Conservation (phyloP, 352 stramenopile genomes). For the Phytophthora europaea region DNA sequence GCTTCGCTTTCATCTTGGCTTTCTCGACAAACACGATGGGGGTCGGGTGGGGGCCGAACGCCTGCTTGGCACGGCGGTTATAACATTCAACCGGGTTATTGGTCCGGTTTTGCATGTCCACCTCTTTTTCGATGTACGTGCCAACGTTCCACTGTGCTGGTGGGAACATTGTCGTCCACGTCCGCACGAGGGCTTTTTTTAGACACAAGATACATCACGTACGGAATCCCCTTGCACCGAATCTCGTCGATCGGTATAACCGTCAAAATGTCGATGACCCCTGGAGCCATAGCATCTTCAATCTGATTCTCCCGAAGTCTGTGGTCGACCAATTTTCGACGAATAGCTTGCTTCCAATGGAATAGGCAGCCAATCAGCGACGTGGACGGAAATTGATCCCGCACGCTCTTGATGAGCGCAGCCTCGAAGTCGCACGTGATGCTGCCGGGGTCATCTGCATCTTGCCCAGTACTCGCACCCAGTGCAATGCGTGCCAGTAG, state of each 20-base stretch:
- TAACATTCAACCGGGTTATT: slow-evolving; percentile 20
- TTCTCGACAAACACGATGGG: slow-evolving; percentile 6
- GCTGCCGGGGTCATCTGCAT: slow-evolving; percentile 15
- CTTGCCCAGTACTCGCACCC: slow-evolving; percentile 9
- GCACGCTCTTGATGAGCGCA: neutral
- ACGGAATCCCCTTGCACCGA: slow-evolving; percentile 7
- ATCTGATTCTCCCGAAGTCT: slow-evolving; percentile 7
- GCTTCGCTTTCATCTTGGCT: neutral
- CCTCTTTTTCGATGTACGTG: neutral
- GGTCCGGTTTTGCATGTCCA: slow-evolving; percentile 9
- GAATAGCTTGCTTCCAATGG: slow-evolving; percentile 12
- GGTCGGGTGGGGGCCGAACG: neutral
- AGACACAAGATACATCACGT: slow-evolving; percentile 12
- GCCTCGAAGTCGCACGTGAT: slow-evolving; percentile 12
- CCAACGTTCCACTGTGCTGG: neutral
- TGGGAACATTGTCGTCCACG: slow-evolving; percentile 1
- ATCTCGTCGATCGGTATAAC: slow-evolving; percentile 12
- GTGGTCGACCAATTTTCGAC: slow-evolving; percentile 7
- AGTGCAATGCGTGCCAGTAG: slow-evolving; percentile 1
- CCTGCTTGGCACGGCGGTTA: slow-evolving; percentile 6
- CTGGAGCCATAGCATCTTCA: neutral
- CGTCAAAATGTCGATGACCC: slow-evolving; percentile 15
- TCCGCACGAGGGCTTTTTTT: neutral
- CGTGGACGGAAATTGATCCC: neutral
- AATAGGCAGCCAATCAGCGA: slow-evolving; percentile 15